Base-by-base conservation (phyloP, 805 yeast species). In the Metschnikowia proteae region DNA sequence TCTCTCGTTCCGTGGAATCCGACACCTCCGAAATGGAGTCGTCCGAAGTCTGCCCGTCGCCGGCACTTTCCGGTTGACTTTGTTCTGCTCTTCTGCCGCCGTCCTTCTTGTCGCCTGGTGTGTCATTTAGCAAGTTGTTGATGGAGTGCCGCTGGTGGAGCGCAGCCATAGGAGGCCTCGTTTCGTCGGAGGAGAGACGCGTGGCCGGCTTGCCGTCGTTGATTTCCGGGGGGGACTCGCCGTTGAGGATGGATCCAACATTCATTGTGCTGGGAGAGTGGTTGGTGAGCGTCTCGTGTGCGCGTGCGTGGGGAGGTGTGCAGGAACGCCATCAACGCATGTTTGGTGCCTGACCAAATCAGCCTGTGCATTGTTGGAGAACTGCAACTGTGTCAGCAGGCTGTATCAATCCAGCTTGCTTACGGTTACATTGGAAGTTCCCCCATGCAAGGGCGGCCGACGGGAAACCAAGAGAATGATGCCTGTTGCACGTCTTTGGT, bases 211-310 rank as follows among this genome's bases (percentile, higher is more conserved):
- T 43, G 11, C 25, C 46, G 34, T 42, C 49, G 39, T 44, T 32
- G 4, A 38, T 47, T 27, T 53, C 47, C 0, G 52, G 49, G 0
- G 57, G 57, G 34, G 55, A 43, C 35, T 56, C 60, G 23, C 60
- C 57, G 37, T 55, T 56, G 17, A 56, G 49, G 42, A 56, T 55
- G 28, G 60, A 56, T 5, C 59, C 60, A 23, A 56, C 60, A 37
- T 56, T 56, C 60, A 56, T 56, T 8, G 41, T 27, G n/a, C 31
- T n/a, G n/a, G 6, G 11, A 17, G 28, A n/a, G n/a, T 29, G 36
- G 43, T 13, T n/a, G 7, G 29, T 25, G 30, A 26, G 36, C 11
- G 36, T 13, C 36, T 8, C 13, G 17, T 22, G 26, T 25, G 39
- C 39, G 29, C 38, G 38, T 23, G 17, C 17, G 17, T 17, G 17